phyloP scores from a whole-genome alignment of 495 filamentous ascomycete genomes.

The Neurospora sp. region DNA sequence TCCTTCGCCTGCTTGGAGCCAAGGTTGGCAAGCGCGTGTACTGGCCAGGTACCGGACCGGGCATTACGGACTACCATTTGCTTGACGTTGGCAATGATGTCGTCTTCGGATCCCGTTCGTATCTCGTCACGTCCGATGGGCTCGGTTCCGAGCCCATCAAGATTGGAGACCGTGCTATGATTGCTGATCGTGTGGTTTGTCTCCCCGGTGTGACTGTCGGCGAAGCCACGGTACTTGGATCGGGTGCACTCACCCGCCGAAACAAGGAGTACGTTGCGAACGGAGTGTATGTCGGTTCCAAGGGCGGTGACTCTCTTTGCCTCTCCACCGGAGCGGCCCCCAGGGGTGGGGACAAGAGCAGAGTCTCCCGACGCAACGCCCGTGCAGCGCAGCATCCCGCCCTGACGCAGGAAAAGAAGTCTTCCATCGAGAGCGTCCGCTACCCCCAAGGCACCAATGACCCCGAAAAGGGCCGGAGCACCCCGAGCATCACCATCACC shows the following conservation, averaged over 20 bases:
- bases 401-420: not conserved
- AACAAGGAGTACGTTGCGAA: constrained; percentile 25
- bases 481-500: not conserved
- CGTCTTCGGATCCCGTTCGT: constrained; percentile 34
- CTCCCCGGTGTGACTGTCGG: constrained; percentile 29
- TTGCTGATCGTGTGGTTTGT: constrained; percentile 17
- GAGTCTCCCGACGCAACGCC: not conserved
- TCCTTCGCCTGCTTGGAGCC: constrained; percentile 29
- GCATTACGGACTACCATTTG: constrained; percentile 34
- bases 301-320: constrained; percentile 30
- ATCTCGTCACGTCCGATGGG: constrained; percentile 35
- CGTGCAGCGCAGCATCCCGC: not conserved
- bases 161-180: constrained; percentile 33
- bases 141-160: constrained; percentile 28
- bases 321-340: constrained; percentile 7
- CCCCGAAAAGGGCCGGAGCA: not conserved
- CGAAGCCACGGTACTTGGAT: constrained; percentile 29
- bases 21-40: constrained; percentile 35
- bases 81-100: constrained; percentile 40
- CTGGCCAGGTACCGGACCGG: constrained; percentile 39
- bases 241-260: constrained; percentile 32
- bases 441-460: not conserved
- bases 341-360: not conserved
- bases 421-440: not conserved
- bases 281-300: constrained; percentile 36